Base-by-base conservation (phyloP, 495 filamentous ascomycete genomes). In the Penicillium argentinense region DNA sequence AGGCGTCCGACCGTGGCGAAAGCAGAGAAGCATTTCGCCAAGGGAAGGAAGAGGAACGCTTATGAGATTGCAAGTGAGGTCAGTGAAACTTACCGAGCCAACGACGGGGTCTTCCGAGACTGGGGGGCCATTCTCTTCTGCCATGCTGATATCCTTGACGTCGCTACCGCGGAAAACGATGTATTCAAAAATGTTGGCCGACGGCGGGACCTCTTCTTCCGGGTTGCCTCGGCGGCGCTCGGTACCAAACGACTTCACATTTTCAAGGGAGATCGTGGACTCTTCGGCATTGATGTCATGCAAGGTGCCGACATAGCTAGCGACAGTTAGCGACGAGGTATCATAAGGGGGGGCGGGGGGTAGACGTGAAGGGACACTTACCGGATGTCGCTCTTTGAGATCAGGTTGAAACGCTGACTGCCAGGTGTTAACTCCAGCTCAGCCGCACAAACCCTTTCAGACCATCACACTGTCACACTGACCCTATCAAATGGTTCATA, bases 121-220 rank as follows among this genome's bases (percentile, higher is more conserved):
- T 55, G n/a, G n/a, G n/a, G n/a, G n/a, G n/a, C n/a, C n/a, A n/a
- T 86, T 81, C 28, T 81, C 76, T 54, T 63, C 57, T 49, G 95
- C 91, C 57, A 99, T 88, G 45, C 87, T 85, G 57, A 99, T 80
- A 64, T 99, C 92, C 72, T 97, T 97, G 60, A 99, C 93, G 77
- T 99, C 93, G 66, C 90, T 96, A 42, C 95, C 93, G 36, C 92
- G 88, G 66, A 99, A 99, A 49, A 99, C 92, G 59, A 99, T 97
- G 75, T 99, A 97, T 63, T 97, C 95, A 73, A 97, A 99, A 57
- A 97, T 74, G 54, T 84, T 85, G 42, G 88, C 81, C 0, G 89
- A 91, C 5, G 87, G 78, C 17, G 86, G 70, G 29, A 96, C 84
- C 68, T 95, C 90, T 27, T 93, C 86, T 5, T 80, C 78, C 5